These are phyloP conservation scores for Hypocrella siamensis DNA, from an alignment of 2,329 filamentous ascomycete genomes.

Conservation along the genomic window DNA sequence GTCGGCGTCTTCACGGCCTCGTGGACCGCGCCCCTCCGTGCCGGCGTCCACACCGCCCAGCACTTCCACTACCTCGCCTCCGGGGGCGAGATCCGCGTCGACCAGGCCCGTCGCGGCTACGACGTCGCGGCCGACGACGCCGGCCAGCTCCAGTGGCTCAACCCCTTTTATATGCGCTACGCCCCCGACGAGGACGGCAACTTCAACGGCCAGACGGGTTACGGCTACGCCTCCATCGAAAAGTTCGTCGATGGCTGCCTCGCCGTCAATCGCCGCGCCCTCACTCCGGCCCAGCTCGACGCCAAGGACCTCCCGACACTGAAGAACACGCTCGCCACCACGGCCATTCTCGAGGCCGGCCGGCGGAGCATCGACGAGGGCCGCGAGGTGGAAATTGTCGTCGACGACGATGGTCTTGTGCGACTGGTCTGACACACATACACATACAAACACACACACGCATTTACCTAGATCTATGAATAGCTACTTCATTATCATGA, in stretches of 20 bases:
- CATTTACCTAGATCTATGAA: too few relatives aligned
- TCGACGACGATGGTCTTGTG: conserved; percentile 52
- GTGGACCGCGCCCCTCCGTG: conserved; percentile 86
- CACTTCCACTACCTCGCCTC: conserved; percentile 90
- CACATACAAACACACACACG: too few relatives aligned
- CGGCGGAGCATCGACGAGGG: conserved; percentile 71
- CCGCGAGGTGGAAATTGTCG: conserved; percentile 58
- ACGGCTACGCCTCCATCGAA: conserved; percentile 88
- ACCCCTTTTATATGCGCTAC: conserved; percentile 93
- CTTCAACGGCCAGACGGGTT: conserved; percentile 80
- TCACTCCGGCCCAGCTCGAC: conserved; percentile 63
- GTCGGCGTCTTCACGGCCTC: conserved; percentile 87
- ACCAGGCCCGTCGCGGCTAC: conserved; percentile 90
- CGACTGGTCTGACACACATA: conserved; percentile 42
- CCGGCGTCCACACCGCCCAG: conserved; percentile 91
- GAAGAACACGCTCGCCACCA: conserved; percentile 79
- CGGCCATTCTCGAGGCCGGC: conserved; percentile 80
- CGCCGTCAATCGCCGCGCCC: conserved; percentile 56
- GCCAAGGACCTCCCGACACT: conserved; percentile 69
- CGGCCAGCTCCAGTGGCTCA: conserved; percentile 67
- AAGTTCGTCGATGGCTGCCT: conserved; percentile 87
- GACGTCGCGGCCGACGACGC: conserved; percentile 74
- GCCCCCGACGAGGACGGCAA: conserved; percentile 90
- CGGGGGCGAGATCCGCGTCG: conserved; percentile 72
- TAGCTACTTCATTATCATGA: too few relatives aligned